Evolutionary conservation across 2,329 filamentous ascomycete genomes (phyloP).

Genomic region (Apiospora malaysiana): DNA sequence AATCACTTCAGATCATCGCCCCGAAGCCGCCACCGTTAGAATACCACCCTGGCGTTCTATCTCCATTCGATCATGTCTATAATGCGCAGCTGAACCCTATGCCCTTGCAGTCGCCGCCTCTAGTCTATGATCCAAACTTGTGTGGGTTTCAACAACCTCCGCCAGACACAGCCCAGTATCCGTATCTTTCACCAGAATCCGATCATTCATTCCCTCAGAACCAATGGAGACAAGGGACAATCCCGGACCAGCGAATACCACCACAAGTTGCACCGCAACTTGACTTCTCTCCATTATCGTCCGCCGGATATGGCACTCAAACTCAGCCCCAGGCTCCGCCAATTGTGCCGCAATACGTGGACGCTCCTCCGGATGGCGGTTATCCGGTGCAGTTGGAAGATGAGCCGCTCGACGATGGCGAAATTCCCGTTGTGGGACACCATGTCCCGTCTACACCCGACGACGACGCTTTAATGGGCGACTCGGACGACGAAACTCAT

Average conservation of each 20-base stretch:
- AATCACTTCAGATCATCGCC: slow-evolving; percentile 54
- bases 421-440: background rate
- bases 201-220: slow-evolving; percentile 35
- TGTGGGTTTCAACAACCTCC: slow-evolving; percentile 31
- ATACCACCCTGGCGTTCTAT: slow-evolving; percentile 39
- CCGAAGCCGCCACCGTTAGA: slow-evolving; percentile 54
- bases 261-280: slow-evolving; percentile 24
- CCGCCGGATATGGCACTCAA: slow-evolving; percentile 17
- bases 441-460: slow-evolving; percentile 46
- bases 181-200: slow-evolving; percentile 39
- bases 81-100: background rate
- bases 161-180: slow-evolving; percentile 33
- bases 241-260: background rate
- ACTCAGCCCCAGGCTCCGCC: slow-evolving; percentile 23
- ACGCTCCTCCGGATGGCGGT: slow-evolving; percentile 22
- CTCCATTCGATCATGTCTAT: slow-evolving; percentile 34
- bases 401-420: background rate
- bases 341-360: slow-evolving; percentile 26
- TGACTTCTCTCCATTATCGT: slow-evolving; percentile 34
- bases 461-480: slow-evolving; percentile 67
- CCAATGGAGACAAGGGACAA: slow-evolving; percentile 33
- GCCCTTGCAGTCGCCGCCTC: slow-evolving; percentile 30
- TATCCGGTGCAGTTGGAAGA: background rate
- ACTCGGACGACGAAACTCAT: slow-evolving; percentile 64
- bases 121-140: slow-evolving; percentile 33